Evolutionary conservation across 2,329 filamentous ascomycete genomes (phyloP).

Genomic region (Pseudogymnoascus sp.): DNA sequence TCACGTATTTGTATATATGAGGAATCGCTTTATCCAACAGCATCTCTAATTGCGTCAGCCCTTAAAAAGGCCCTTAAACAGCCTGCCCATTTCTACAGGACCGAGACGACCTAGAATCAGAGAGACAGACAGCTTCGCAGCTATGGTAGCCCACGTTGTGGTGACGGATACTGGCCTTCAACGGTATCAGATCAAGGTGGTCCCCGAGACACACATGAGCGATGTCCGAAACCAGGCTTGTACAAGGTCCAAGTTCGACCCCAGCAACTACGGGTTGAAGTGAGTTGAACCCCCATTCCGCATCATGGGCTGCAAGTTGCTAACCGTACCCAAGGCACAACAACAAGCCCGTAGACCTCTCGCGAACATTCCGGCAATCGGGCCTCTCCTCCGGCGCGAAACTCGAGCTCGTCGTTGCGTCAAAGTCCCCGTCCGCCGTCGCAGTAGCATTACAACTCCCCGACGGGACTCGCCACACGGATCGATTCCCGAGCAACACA

Average conservation of each 20-base stretch:
- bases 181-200: conserved; percentile 74
- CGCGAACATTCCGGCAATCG: conserved; percentile 72
- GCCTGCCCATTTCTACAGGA: background rate
- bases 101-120: background rate
- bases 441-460: conserved; percentile 85
- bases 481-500: conserved; percentile 82
- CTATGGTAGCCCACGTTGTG: conserved; percentile 81
- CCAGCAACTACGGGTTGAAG: conserved; percentile 75
- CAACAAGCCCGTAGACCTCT: conserved; percentile 79
- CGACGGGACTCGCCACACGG: conserved; percentile 60
- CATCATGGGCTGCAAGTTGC: conserved; percentile 8
- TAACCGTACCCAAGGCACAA: conserved; percentile 51
- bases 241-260: conserved; percentile 53
- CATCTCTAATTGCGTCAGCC: background rate
- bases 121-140: conserved; percentile 17
- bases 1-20: background rate
- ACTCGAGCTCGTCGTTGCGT: conserved; percentile 81
- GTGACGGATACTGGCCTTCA: conserved; percentile 76
- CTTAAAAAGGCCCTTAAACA: background rate
- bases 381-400: conserved; percentile 81
- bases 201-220: conserved; percentile 68
- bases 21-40: background rate
- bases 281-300: conserved; percentile 32
- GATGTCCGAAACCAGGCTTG: conserved; percentile 87
- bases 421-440: conserved; percentile 76